phyloP scores from a whole-genome alignment of 2,329 filamentous ascomycete genomes.

The Pseudocercospora fijiensis region DNA sequence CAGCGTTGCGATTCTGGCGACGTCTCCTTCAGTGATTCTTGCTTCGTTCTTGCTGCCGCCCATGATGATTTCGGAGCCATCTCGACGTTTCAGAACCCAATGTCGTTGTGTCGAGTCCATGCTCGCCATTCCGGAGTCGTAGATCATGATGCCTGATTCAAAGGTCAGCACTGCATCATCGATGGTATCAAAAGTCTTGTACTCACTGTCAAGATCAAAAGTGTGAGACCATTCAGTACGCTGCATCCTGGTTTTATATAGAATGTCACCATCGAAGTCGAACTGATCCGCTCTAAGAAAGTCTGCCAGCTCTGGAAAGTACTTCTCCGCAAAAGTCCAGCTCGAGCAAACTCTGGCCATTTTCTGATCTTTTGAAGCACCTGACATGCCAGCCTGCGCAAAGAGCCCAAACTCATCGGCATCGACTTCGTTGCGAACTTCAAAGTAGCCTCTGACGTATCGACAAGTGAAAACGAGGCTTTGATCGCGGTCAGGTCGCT shows the following conservation, averaged over 20 bases:
- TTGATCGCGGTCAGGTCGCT: conserved; percentile 23
- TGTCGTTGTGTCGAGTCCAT: neutral
- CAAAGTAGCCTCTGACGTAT: conserved; percentile 13
- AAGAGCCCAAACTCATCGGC: conserved; percentile 10
- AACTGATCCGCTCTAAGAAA: neutral
- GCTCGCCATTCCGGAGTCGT: conserved; percentile 5
- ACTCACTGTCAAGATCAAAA: conserved; percentile 15
- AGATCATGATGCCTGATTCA: conserved; percentile 14
- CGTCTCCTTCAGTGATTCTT: conserved; percentile 2
- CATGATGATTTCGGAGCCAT: conserved; percentile 4
- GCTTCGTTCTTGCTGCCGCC: neutral
- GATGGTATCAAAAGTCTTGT: neutral
- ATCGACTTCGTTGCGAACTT: conserved; percentile 3
- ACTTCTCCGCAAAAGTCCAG: neutral
- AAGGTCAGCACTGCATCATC: neutral
- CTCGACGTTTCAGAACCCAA: conserved; percentile 6
- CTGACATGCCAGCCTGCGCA: neutral
- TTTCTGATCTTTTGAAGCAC: neutral
- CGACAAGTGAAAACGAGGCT: conserved; percentile 10
- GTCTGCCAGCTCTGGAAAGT: neutral
- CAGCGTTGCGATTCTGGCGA: conserved; percentile 8
- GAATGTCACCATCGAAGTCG: neutral
- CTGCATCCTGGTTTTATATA: neutral
- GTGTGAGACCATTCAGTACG: neutral
- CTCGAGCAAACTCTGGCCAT: neutral